These are phyloP conservation scores for Blastobotrys aristatus DNA, from an alignment of 1,139 yeast species.

Conservation along the genomic window DNA sequence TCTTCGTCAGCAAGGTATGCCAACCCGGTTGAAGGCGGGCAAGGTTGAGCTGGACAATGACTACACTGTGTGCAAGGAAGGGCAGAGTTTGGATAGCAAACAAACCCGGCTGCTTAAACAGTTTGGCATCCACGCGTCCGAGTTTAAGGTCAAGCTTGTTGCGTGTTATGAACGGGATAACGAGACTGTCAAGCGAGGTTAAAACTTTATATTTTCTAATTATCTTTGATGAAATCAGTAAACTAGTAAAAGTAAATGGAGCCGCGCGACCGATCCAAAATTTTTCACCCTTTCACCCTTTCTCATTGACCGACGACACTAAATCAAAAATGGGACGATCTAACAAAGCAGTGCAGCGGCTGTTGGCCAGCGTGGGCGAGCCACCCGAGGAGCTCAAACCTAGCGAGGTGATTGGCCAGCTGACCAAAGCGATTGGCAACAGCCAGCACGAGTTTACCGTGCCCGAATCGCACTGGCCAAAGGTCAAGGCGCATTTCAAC, in stretches of 20 bases:
- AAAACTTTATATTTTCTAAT: background rate
- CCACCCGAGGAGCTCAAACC: slow-evolving; percentile 30
- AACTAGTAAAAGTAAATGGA: background rate
- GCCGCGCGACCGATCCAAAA: background rate
- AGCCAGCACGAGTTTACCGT: slow-evolving; percentile 32
- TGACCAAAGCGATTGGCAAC: slow-evolving; percentile 33
- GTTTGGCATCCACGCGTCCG: slow-evolving; percentile 91
- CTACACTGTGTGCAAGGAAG: slow-evolving; percentile 72
- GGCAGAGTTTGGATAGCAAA: slow-evolving; percentile 78
- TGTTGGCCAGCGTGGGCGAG: slow-evolving; percentile 27
- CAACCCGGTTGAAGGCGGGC: slow-evolving; percentile 86
- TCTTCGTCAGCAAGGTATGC: slow-evolving; percentile 81
- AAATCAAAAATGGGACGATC: slow-evolving; percentile 4
- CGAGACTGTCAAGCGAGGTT: slow-evolving; percentile 17
- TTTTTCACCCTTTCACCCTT: background rate
- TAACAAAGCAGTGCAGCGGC: slow-evolving; percentile 23
- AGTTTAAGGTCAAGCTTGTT: slow-evolving; percentile 72
- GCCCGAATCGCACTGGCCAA: slow-evolving; percentile 23
- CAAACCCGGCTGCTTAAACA: slow-evolving; percentile 90
- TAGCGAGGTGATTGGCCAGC: slow-evolving; percentile 32
- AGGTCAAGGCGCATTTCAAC: slow-evolving; percentile 15
- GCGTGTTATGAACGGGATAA: slow-evolving; percentile 54
- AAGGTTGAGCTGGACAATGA: slow-evolving; percentile 74
- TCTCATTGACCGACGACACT: too few species aligned
- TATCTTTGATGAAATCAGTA: background rate